These are phyloP conservation scores for Paraphaeosphaeria sporulosa DNA, from an alignment of 2,329 filamentous ascomycete species.

Conservation along the genomic window DNA sequence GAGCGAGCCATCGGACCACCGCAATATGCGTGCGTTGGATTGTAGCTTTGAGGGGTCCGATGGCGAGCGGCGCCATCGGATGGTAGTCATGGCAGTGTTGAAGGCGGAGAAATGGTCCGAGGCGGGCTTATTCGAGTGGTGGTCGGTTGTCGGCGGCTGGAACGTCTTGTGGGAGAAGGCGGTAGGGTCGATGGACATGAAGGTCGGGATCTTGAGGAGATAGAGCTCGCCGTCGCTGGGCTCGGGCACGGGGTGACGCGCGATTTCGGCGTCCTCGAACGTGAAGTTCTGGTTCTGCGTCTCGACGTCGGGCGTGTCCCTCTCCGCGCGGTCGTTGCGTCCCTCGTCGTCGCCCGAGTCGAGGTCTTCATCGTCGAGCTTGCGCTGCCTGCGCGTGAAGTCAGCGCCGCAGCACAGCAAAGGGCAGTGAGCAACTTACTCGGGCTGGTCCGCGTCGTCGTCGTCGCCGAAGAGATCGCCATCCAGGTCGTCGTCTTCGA, in stretches of 20 bases:
- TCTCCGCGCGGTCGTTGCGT: constrained; percentile 66
- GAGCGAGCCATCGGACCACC: constrained; percentile 81
- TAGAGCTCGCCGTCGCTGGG: constrained; percentile 76
- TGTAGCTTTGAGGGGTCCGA: constrained; percentile 70
- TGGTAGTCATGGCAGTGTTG: constrained; percentile 70
- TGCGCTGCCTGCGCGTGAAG: constrained; percentile 50
- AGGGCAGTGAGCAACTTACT: constrained; percentile 39
- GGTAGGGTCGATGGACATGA: constrained; percentile 73
- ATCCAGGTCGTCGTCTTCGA: constrained; percentile 56
- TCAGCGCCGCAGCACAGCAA: constrained; percentile 20
- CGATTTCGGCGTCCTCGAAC: constrained; percentile 69
- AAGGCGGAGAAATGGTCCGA: constrained; percentile 65
- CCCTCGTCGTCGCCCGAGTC: constrained; percentile 69
- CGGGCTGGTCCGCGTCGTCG: constrained; percentile 44
- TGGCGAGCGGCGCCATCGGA: constrained; percentile 73
- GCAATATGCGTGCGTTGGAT: constrained; percentile 77
- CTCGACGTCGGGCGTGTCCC: constrained; percentile 53
- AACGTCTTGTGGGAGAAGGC: constrained; percentile 73
- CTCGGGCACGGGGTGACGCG: constrained; percentile 74
- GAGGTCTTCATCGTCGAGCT: constrained; percentile 68
- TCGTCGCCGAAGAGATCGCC: constrained; percentile 47
- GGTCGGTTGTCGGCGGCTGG: constrained; percentile 67
- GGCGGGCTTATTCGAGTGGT: constrained; percentile 57
- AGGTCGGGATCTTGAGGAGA: constrained; percentile 74
- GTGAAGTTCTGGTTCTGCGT: constrained; percentile 64